These are phyloP conservation scores for Sporothrix inflata DNA, from an alignment of 2,329 filamentous ascomycete species.

Conservation along the genomic window DNA sequence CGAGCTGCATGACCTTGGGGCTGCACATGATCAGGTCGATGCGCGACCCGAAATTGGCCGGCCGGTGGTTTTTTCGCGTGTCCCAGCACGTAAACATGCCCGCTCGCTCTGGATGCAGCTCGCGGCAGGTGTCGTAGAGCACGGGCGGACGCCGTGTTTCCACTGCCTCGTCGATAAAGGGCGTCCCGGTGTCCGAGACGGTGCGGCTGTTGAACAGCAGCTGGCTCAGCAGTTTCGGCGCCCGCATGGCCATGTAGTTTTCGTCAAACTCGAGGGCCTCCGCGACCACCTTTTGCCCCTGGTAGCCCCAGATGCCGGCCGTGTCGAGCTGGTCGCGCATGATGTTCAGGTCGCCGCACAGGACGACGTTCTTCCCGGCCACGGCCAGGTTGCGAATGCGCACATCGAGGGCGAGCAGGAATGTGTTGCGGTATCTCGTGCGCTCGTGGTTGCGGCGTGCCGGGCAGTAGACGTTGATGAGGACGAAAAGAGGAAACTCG, in stretches of 20 bases:
- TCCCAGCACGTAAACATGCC: slow-evolving; percentile 99
- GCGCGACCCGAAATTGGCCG: slow-evolving; percentile 86
- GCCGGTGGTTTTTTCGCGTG: slow-evolving; percentile 90
- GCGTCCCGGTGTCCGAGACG: slow-evolving; percentile 65
- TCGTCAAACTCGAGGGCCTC: slow-evolving; percentile 64
- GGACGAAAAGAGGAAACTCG: slow-evolving; percentile 92
- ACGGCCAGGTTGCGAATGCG: slow-evolving; percentile 81
- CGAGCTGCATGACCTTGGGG: slow-evolving; percentile 72
- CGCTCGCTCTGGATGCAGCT: slow-evolving; percentile 74
- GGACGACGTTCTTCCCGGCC: slow-evolving; percentile 80
- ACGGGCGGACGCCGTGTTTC: slow-evolving; percentile 52
- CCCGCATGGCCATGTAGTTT: slow-evolving; percentile 72
- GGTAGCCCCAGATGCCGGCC: slow-evolving; percentile 59
- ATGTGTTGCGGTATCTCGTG: slow-evolving; percentile 79
- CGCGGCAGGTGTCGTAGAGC: slow-evolving; percentile 81
- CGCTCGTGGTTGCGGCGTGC: slow-evolving; percentile 82
- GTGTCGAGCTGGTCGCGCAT: slow-evolving; percentile 70
- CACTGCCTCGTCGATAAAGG: slow-evolving; percentile 48
- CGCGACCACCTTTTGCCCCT: slow-evolving; percentile 68
- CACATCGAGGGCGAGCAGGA: slow-evolving; percentile 77
- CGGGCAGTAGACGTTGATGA: slow-evolving; percentile 90
- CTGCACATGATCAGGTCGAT: slow-evolving; percentile 95
- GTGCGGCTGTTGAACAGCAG: slow-evolving; percentile 71
- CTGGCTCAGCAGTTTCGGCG: slow-evolving; percentile 81
- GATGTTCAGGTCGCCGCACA: slow-evolving; percentile 90